Conservation (phyloP, 140 eudicot genomes). For the Erigeron philadelphicus region DNA sequence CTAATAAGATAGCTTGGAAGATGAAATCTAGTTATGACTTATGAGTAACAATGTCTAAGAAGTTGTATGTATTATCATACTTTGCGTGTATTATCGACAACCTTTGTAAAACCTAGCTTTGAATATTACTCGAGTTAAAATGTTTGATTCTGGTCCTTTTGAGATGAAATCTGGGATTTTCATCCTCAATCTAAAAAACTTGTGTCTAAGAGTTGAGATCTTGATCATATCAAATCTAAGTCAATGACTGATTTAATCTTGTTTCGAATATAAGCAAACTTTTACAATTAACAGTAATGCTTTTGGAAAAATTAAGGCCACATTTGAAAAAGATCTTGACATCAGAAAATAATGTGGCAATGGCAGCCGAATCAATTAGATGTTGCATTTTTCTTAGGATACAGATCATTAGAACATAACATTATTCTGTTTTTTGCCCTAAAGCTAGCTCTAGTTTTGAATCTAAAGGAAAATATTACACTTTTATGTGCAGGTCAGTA, state of each 20-base stretch:
- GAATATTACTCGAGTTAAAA: neutral
- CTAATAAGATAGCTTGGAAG: too few species aligned
- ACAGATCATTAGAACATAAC: neutral
- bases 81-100: neutral
- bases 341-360: neutral
- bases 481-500: slow-evolving; percentile 65
- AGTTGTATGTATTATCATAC: neutral
- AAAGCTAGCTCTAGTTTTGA: slow-evolving; percentile 1
- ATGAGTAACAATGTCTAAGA: neutral
- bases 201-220: slow-evolving; percentile 13
- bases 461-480: neutral
- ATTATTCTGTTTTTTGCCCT: neutral
- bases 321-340: neutral
- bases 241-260: slow-evolving; percentile 7
- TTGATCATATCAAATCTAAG: neutral
- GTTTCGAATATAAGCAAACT: neutral
- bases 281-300: neutral
- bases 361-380: neutral
- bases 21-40: too few species aligned
- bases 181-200: neutral
- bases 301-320: neutral
- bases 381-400: neutral
- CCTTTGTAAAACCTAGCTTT: neutral
- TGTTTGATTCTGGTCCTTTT: neutral
- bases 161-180: neutral